Evolutionary conservation across 257 asterid genomes (phyloP), one percentile per base, ranked within the genome.

Genomic region (Thymus quinquecostatus): DNA sequence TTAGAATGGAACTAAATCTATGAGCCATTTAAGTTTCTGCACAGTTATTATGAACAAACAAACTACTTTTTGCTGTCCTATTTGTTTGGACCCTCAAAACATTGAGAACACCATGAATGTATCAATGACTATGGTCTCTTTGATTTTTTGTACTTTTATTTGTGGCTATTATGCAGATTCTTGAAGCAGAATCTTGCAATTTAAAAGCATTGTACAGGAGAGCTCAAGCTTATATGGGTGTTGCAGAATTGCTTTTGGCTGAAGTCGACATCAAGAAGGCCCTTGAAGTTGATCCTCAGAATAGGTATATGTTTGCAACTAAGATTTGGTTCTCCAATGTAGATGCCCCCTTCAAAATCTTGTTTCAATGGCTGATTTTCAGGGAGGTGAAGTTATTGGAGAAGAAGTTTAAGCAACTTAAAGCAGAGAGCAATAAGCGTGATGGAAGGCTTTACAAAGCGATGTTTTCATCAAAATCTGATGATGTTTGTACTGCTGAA

Each of bases 161-260:
- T 60, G 10, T 38, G 40, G 60, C 38, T 41, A n/a, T 45, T 48
- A 21, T 53, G 27, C 60, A 89, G 96, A 85, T 85, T 72, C 85
- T 89, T 38, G 82, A 79, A 55, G 63, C 81, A 45, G 92, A 89
- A 78, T 81, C 78, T 49, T 86, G 81, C 86, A 86, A 88, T 47
- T 96, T 90, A 66, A 90, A 90, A 76, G 97, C 97, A 7, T 82
- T 90, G 40, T 88, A 88, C 69, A 77, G 95, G 61, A 83, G 95
- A 73, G 90, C 95, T 48, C 94, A 91, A 64, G 96, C 94, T 33
- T 77, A 82, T 60, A 81, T 87, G 74, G 82, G 84, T 32, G 43
- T 82, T 45, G 75, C 82, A 2, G 95, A 88, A 71, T 64, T 86
- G 36, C 81, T 86, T 76, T 76, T 75, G 45, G 96, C 96, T 1